Base-by-base conservation (phyloP, 2,329 filamentous ascomycete genomes). In the Phialophora expanda region DNA sequence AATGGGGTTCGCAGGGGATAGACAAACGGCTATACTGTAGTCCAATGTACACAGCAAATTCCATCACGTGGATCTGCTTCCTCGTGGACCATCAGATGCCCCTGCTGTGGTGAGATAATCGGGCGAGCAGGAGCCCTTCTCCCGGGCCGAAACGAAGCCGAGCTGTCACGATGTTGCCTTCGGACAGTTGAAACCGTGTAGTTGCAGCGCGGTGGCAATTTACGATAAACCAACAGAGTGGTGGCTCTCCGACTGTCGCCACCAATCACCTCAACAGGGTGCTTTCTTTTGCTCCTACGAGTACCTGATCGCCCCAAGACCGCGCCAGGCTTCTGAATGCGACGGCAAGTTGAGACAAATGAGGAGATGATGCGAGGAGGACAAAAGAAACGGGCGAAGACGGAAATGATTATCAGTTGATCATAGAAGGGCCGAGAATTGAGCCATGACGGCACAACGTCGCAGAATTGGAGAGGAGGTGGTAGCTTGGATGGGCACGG, bases 11-110 rank as follows among this genome's bases (percentile, higher is more conserved):
- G 11, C 22, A 56, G 28, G 73, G 72, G 1, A 34, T 44, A n/a
- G 66, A 67, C 14, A 74, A 72, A 57, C 67, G 71, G 41, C 66
- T 75, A 22, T 75, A 76, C 65, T 76, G 72, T 64, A 72, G 70
- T 58, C 74, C 74, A 54, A 66, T 75, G 26, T 72, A 73, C 59
- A 69, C 68, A 9, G 57, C 67, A 53, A 67, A 64, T 14, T 70
- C 69, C 32, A 59, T 65, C 58, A 68, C 67, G 46, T 75, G 74
- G 74, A 65, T 74, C 51, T 74, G 73, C 59, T 71, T 73, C 48
- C 56, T 75, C 28, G 67, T 74, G 55, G 69, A 74, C 48, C 55
- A 66, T 20, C 56, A 61, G 14, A 59, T 68, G 38, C 71, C 70
- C 51, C 24, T 62, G 26, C 61, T 74, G 24, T 74, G 73, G 73